Base-by-base conservation (phyloP, 2,329 filamentous ascomycete genomes). In the Boeremia lycopersici region DNA sequence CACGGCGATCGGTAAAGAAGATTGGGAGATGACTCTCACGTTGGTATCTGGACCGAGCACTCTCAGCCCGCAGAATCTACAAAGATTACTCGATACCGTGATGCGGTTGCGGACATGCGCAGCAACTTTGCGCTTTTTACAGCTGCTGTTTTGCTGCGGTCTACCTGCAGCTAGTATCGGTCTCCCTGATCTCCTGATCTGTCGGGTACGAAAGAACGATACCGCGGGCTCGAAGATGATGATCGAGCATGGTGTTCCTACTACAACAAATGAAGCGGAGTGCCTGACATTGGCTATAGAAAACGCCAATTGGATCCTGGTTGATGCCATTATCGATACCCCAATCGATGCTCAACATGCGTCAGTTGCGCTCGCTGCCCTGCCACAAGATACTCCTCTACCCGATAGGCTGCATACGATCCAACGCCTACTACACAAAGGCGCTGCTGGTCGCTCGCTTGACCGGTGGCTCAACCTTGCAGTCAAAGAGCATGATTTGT, bases 91-190 rank as follows among this genome's bases (percentile, higher is more conserved):
- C 2, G 70, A 69, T 34, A 64, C 64, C 7, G 66, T 64, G 0
- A 63, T 74, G 65, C 64, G 63, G 19, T 48, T 72, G 28, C 67
- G 69, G 1, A 69, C 65, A 25, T 57, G 55, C 6, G 62, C 63
- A 40, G 65, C 70, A 38, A 61, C 70, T 9, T 57, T 69, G 31
- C 64, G 63, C 5, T 74, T 68, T 35, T 47, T 74, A 6, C 68
- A 72, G 35, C 53, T 74, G 28, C 54, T 74, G 3, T 64, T 74
- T 33, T 72, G 69, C 47, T 74, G 71, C 44, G 70, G 72, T 12
- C 56, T 74, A 13, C 59, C 65, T 34, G 64, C 71, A 15, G 42
- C 60, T 1, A 71, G 59, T 28, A 63, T 67, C 11, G 61, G 63
- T 6, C 57, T 74, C 13, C 53, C 69, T 9, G 65, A 64, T 39